Evolutionary conservation across 306 rosid species (phyloP).

Genomic region (Cucumis hystrix): DNA sequence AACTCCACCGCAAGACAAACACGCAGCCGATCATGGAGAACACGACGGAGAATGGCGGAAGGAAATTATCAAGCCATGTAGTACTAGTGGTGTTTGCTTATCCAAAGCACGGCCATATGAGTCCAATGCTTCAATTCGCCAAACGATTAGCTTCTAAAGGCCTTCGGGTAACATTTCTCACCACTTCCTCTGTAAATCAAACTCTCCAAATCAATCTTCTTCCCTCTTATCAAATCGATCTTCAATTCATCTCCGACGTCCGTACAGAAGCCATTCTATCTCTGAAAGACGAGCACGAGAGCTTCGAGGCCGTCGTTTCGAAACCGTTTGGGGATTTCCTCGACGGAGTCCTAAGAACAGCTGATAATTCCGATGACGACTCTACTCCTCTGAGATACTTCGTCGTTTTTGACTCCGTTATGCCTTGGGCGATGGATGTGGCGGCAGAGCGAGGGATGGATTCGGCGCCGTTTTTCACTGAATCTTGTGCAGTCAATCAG

Average conservation of each 20-base stretch:
- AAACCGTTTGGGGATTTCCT: not conserved
- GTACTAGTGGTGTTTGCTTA: not conserved
- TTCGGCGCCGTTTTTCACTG: conserved; percentile 8
- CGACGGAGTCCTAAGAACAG: not conserved
- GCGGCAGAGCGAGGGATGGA: not conserved
- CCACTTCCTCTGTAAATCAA: not conserved
- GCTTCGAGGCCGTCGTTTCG: not conserved
- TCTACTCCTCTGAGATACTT: not conserved
- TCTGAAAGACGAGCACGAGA: not conserved
- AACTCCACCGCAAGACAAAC: no score
- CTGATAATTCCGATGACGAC: not conserved
- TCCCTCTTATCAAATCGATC: not conserved
- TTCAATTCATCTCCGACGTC: not conserved
- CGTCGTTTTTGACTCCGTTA: not conserved
- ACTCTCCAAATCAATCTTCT: not conserved
- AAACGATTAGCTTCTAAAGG: conserved; percentile 19
- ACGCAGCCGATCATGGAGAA: not conserved
- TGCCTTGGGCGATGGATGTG: not conserved
- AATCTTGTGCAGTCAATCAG: not conserved
- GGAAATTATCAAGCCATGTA: not conserved
- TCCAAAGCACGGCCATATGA: conserved; percentile 14
- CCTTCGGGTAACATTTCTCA: conserved; percentile 3
- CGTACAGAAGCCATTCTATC: not conserved
- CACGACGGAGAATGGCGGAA: not conserved
- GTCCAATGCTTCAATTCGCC: conserved; percentile 21